A percentile compares a stretch with the other conserved stretches of the same genome.
These are phyloP conservation scores for Botrytis pseudocinerea DNA, from an alignment of 2,329 filamentous ascomycete species.

Conservation along the genomic window DNA sequence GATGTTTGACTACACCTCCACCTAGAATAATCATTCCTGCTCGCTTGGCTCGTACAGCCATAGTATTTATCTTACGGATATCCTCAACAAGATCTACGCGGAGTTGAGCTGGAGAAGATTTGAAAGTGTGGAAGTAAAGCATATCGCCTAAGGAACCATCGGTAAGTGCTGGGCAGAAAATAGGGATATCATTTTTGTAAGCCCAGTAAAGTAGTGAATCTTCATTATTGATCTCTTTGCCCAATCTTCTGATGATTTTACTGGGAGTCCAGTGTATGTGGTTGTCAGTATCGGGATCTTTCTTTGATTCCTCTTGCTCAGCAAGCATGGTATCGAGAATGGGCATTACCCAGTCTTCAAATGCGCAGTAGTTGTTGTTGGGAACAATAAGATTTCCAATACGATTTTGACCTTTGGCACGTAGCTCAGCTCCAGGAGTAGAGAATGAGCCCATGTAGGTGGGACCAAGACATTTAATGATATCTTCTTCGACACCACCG, in stretches of 20 bases:
- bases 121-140: conserved; percentile 98
- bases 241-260: conserved; percentile 85
- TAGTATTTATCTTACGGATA: conserved; percentile 88
- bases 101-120: conserved; percentile 76
- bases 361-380: conserved; percentile 95
- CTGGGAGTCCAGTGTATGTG: conserved; percentile 90
- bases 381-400: conserved; percentile 96
- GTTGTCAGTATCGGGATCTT: conserved; percentile 45
- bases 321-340: conserved; percentile 92
- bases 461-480: conserved; percentile 95
- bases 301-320: conserved; percentile 83
- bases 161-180: conserved; percentile 94
- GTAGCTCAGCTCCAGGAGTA: conserved; percentile 72
- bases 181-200: conserved; percentile 92
- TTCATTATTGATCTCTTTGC: conserved; percentile 92
- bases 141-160: conserved; percentile 96
- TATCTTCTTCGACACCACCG: conserved; percentile 92
- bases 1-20: conserved; percentile 94
- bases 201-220: conserved; percentile 92
- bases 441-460: conserved; percentile 91
- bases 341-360: conserved; percentile 96
- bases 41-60: conserved; percentile 81
- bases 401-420: conserved; percentile 84
- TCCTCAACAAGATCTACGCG: conserved; percentile 91
- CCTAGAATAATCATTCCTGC: conserved; percentile 95